Evolutionary conservation across 148 eudicot species (phyloP), one percentile per base, ranked within the genome.

Genomic region (Beta vulgaris): DNA sequence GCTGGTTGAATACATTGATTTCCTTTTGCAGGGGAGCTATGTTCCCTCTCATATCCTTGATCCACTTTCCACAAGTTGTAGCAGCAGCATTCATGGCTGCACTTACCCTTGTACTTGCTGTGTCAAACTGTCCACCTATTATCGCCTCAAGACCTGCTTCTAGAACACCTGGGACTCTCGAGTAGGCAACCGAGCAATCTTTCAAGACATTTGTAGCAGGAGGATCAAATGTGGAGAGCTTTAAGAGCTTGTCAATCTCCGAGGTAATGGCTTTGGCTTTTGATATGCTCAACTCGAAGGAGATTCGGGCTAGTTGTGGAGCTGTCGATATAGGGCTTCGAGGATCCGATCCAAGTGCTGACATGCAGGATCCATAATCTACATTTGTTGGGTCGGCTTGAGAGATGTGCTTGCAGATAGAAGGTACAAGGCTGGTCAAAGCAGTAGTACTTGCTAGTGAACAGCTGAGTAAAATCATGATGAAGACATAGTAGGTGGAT

Each of bases 351-450:
- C 21, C 71, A 3, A 77, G 71, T 49, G 15, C 16, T 1, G 70
- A 19, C 7, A 61, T 25, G 48, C 76, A 77, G 53, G 29, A 62
- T 0, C 63, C 57, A 25, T 71, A 77, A n/a, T 4, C 26, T 63
- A 77, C 19, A 35, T 71, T 77, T 3, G 21, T 3, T 3, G 48
- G 62, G 34, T 71, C 80, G 9, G 44, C 19, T 37, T 51, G 21
- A 26, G 75, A 29, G 3, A 77, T 28, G 21, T 62, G 6, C 53
- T 63, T 77, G 75, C 80, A 77, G 10, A 71, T 13, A 4, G 61
- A 32, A 7, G 29, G 42, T 6, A 51, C 53, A 16, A 77, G 71
- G 37, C 49, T 72, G 32, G 64, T 69, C 6, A 42, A 42, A 48
- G 74, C 58, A 21, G 18, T 46, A 21, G 18, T 46, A 19, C 23